Conservation (phyloP, 768 basidiomycete genomes). For the Boletus coccyginus region DNA sequence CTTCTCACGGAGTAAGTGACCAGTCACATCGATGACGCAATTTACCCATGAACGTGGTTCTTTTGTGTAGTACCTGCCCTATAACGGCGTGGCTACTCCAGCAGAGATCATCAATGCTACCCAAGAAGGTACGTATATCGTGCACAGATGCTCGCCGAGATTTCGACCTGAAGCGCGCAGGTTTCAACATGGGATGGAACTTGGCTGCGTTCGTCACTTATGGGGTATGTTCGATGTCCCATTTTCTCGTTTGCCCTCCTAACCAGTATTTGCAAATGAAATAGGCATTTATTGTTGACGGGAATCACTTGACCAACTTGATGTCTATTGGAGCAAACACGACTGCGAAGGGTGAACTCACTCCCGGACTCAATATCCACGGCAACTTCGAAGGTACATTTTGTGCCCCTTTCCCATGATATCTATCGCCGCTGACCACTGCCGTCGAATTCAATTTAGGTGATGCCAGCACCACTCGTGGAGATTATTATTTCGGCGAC, state of each 20-base stretch:
- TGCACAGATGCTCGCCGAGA: not conserved
- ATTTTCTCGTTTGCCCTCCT: not conserved
- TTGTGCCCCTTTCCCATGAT: not conserved
- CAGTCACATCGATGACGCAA: not conserved
- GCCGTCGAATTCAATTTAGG: conserved; percentile 4
- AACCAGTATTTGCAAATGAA: not conserved
- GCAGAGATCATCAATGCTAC: conserved; percentile 23
- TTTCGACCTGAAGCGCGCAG: not conserved
- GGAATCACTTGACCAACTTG: conserved; percentile 28
- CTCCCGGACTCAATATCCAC: conserved; percentile 22
- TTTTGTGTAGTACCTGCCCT: conserved; percentile 16
- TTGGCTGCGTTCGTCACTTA: conserved; percentile 22
- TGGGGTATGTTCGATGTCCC: conserved; percentile 6
- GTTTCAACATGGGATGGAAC: conserved; percentile 25
- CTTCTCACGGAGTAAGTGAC: conserved; percentile 26
- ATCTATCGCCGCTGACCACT: not conserved
- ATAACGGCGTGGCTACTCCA: conserved; percentile 19
- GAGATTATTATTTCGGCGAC: conserved; percentile 25
- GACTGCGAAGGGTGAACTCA: conserved; percentile 8
- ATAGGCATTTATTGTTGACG: conserved; percentile 26
- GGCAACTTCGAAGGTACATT: conserved; percentile 23
- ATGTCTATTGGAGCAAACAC: conserved; percentile 26
- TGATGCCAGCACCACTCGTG: conserved; percentile 25
- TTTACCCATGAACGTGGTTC: not conserved
- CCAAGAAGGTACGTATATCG: conserved; percentile 18